Evolutionary conservation across 164 flowering plant genomes (phyloP), one percentile per base, ranked within the genome.

Genomic region (Cinnamomum chago): DNA sequence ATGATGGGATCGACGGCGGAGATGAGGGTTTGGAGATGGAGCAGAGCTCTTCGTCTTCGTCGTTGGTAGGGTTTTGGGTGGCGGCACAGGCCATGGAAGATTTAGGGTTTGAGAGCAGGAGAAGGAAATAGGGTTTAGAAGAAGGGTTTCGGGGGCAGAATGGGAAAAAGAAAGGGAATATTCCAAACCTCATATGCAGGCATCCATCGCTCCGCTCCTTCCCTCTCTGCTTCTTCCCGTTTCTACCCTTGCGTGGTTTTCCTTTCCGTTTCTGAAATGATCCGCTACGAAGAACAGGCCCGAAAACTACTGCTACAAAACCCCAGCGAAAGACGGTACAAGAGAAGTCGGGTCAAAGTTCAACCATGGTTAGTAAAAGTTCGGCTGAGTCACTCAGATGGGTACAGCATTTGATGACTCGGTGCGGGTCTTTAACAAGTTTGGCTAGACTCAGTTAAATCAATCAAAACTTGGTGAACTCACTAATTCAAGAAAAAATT

Each of bases 11-110:
- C 5, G 76, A 55, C n/a, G 3, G 13, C 50, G 67, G 25, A n/a
- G 75, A 68, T 15, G 65, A 69, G 62, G 35, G 73, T 30, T 72
- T 55, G 67, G 35, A 20, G 22, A n/a, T 70, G 79, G 83, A 77
- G 79, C 86, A 83, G 70, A 84, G 80, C 50, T 55, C 69, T 13
- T 84, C 86, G 62, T 86, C 89, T 60, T 78, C 80, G 13, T 72
- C 73, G 1, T 77, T 75, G 74, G 73, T 71, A 9, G 9, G 60
- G 14, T 75, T 35, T 69, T 58, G 75, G 78, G 80, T 68, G 58
- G 58, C 30, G 15, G 55, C 15, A 20, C 76, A 18, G 50, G 87
- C 84, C 86, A 87, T 84, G 65, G 75, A 68, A 23, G 82, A 67
- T 13, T 52, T 71, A 67, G 64, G 22, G 40, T 20, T 65, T 65